Conservation (phyloP, 331 rosid species). For the Cydonia oblonga region DNA sequence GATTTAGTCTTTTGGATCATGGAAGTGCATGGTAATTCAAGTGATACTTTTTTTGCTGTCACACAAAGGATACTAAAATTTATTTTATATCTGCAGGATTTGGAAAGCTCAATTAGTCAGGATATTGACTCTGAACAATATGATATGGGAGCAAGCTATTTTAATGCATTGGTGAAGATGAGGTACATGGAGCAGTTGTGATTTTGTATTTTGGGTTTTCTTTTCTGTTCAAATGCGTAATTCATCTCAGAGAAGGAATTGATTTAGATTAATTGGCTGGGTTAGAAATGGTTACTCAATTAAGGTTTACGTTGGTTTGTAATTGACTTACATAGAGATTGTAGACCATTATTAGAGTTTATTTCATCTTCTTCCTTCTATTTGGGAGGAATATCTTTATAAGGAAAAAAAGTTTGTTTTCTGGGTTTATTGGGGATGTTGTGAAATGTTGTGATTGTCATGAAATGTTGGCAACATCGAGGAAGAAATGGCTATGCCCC, state of each 20-base stretch:
- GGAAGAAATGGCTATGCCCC: too few species aligned
- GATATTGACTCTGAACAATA: conserved; percentile 24
- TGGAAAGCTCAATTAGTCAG: conserved; percentile 29
- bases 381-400: not conserved
- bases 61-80: not conserved
- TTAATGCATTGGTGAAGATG: conserved; percentile 55
- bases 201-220: not conserved
- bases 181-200: conserved; percentile 37
- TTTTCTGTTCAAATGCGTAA: not conserved
- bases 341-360: not conserved
- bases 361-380: not conserved
- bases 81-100: conserved; percentile 43
- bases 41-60: not conserved
- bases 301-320: too few species aligned
- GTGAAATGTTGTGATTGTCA: too few species aligned
- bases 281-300: too few species aligned
- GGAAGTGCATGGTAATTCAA: conserved; percentile 12
- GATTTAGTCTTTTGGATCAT: conserved; percentile 9
- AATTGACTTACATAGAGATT: too few species aligned
- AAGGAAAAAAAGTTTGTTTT: not conserved
- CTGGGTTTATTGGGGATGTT: too few species aligned
- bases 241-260: not conserved
- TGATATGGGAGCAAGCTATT: conserved; percentile 36
- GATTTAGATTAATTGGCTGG: too few species aligned
- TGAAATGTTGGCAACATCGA: too few species aligned